phyloP scores from a whole-genome alignment of 108 stramenopile species.

The Chaetoceros muelleri region DNA sequence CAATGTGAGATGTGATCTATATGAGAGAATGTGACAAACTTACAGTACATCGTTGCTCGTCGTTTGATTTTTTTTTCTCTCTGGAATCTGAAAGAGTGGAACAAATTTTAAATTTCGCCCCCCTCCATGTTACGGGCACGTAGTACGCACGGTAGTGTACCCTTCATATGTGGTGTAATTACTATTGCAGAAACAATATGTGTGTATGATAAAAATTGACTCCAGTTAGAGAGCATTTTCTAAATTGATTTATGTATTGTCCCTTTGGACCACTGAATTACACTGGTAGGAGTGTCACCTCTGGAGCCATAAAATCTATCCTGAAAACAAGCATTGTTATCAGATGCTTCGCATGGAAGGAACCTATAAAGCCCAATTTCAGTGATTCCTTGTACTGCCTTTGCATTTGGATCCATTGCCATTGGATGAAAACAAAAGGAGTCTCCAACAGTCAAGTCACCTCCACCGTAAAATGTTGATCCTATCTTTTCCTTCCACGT shows the following conservation, averaged over 20 bases:
- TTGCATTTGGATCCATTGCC: too few species aligned
- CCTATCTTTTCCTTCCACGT: not conserved
- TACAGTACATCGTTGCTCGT: too few species aligned
- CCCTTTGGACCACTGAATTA: conserved; percentile 36
- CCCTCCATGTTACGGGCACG: too few species aligned
- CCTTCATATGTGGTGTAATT: too few species aligned
- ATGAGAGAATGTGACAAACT: too few species aligned
- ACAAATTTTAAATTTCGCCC: too few species aligned
- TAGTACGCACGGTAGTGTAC: too few species aligned
- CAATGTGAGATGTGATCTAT: too few species aligned
- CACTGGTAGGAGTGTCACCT: conserved; percentile 28
- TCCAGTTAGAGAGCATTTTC: not conserved
- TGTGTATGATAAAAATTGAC: not conserved
- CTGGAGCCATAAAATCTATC: conserved; percentile 20
- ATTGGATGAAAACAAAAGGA: not conserved
- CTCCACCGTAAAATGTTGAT: conserved; percentile 6
- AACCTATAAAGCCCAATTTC: not conserved
- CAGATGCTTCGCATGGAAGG: conserved; percentile 3
- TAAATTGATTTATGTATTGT: conserved; percentile 6
- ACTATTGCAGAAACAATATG: not conserved
- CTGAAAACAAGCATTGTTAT: conserved; percentile 12
- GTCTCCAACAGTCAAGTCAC: conserved; percentile 1
- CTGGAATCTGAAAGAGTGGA: too few species aligned
- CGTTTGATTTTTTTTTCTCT: too few species aligned
- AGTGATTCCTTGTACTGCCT: too few species aligned